phyloP scores from a whole-genome alignment of 2,329 filamentous ascomycete species.

The Diaporthe nobilis region DNA sequence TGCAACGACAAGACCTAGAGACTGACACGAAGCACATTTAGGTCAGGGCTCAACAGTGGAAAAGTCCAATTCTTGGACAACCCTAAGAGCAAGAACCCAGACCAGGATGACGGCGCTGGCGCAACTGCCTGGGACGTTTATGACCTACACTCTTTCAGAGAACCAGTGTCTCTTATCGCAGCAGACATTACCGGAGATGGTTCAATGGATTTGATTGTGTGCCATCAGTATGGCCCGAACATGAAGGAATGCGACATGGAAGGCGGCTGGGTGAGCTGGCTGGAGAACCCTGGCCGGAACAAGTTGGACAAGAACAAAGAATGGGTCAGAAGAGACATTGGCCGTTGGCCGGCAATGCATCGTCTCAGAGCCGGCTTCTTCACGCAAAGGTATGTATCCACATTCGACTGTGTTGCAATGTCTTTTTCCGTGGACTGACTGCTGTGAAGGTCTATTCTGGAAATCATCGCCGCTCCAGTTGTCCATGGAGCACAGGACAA shows the following conservation, averaged over 20 bases:
- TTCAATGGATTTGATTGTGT: neutral
- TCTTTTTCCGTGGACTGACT: neutral
- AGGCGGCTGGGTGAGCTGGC: neutral
- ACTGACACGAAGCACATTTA: neutral
- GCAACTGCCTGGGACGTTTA: neutral
- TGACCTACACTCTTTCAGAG: neutral
- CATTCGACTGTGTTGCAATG: neutral
- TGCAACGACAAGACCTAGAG: neutral
- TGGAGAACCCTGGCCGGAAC: neutral
- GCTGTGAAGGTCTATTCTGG: neutral
- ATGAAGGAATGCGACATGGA: neutral
- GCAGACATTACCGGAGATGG: neutral
- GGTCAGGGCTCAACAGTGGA: neutral
- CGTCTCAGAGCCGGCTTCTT: neutral
- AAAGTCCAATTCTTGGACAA: neutral
- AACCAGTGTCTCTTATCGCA: neutral
- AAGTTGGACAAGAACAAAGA: neutral
- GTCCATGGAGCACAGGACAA: neutral
- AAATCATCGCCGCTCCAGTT: neutral
- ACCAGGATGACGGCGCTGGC: neutral
- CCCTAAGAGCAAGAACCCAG: neutral
- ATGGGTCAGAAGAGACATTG: neutral
- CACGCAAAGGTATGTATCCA: neutral
- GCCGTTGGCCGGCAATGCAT: neutral
- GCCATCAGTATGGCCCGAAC: neutral